Evolutionary conservation across 1,139 yeast genomes (phyloP), one percentile per base, ranked within the genome.

Genomic region (Geotrichum histeridarum): DNA sequence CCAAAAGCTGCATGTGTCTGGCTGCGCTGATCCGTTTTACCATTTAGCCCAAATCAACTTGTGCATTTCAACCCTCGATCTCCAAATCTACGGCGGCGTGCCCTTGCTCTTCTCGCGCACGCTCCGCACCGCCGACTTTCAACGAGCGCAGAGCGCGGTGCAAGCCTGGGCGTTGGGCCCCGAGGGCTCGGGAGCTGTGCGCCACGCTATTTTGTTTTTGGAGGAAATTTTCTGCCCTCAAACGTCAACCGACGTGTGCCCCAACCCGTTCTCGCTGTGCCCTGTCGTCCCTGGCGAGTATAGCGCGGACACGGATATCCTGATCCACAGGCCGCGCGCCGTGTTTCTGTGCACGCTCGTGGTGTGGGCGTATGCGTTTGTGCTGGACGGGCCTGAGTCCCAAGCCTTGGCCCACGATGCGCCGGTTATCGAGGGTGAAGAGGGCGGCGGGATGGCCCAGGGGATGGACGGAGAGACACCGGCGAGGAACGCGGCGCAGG

Each of bases 11-110:
- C 9, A 11, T 2, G 41, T 55, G 14, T 27, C 46, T 3, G 70
- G 70, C 18, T 66, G 69, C 51, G 60, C 66, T 1, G 64, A 65
- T 43, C 67, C 67, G 17, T 63, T 63, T 48, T 64, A 82, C 67
- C 91, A 86, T 63, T 73, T 86, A 68, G 83, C 90, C 0, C 93
- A 86, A 65, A 80, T 88, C 18, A 79, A 83, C 36, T 80, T 88
- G 63, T 75, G 86, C 50, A 77, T 86, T 36, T 82, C 86, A 56
- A 89, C 86, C 59, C 83, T 85, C 67, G 95, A 88, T 67, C 79
- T 86, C 55, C 86, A 86, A 53, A 83, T 86, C 8, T 84, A 76
- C 66, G 85, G 91, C 6, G 96, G 96, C 1, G 86, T 90, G 1
- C 93, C 94, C 0, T 7, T 87, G 83, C 65, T 82, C 86, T 57